Evolutionary conservation across 2,329 filamentous ascomycete genomes (phyloP).

Genomic region (Hansfordia pulvinata): DNA sequence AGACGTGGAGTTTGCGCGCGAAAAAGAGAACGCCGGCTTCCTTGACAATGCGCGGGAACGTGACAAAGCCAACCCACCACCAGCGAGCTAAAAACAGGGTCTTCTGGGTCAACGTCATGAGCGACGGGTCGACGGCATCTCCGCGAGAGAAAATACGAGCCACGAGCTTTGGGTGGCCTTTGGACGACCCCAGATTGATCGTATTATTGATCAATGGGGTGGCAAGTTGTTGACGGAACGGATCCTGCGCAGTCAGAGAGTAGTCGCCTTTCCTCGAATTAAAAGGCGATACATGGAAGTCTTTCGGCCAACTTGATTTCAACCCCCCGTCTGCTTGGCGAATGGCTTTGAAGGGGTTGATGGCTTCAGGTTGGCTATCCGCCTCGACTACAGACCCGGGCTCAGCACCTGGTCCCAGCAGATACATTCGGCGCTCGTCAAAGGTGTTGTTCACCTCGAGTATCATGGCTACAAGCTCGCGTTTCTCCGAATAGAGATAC

Average conservation of each 20-base stretch:
- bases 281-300: slow-evolving; percentile 68
- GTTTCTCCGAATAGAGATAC: slow-evolving; percentile 54
- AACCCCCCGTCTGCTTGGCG: too few relatives aligned
- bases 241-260: slow-evolving; percentile 33
- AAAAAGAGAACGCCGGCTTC: slow-evolving; percentile 47
- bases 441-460: slow-evolving; percentile 70
- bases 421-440: slow-evolving; percentile 55
- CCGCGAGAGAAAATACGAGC: slow-evolving; percentile 43
- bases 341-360: too few relatives aligned
- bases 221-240: slow-evolving; percentile 24
- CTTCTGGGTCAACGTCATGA: slow-evolving; percentile 27
- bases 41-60: slow-evolving; percentile 50
- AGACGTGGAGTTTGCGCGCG: slow-evolving; percentile 43
- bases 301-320: slow-evolving; percentile 54
- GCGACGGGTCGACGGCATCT: slow-evolving; percentile 31
- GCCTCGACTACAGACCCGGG: slow-evolving; percentile 5
- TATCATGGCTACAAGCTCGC: slow-evolving; percentile 48
- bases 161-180: slow-evolving; percentile 45
- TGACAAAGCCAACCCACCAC: slow-evolving; percentile 56
- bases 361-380: slow-evolving; percentile 2
- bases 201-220: slow-evolving; percentile 44
- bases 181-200: slow-evolving; percentile 46
- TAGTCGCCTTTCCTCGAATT: slow-evolving; percentile 47
- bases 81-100: slow-evolving; percentile 36
- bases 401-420: slow-evolving; percentile 30